Conservation (phyloP, 768 basidiomycete genomes). For the Tylopilus intermedius region DNA sequence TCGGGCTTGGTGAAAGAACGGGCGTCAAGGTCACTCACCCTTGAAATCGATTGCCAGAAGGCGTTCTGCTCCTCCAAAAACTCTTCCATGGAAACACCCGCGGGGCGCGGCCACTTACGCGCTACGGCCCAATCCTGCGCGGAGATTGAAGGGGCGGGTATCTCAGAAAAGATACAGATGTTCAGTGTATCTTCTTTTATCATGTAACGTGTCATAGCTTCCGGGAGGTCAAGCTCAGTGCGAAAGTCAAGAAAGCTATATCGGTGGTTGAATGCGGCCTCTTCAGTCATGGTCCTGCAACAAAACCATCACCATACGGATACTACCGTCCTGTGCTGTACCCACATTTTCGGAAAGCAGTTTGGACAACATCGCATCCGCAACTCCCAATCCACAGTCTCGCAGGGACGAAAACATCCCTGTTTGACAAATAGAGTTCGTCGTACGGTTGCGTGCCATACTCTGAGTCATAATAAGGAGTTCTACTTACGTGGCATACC, state of each 20-base stretch:
- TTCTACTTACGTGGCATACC: slow-evolving; percentile 28
- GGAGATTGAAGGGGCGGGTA: no score
- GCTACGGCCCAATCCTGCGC: background rate
- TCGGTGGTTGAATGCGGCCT: no score
- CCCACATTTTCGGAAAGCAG: slow-evolving; percentile 12
- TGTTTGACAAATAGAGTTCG: background rate
- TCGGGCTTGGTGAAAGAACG: background rate
- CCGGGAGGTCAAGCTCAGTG: background rate
- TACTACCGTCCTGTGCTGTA: background rate
- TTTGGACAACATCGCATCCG: slow-evolving; percentile 10
- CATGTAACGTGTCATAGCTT: background rate
- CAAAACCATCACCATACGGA: background rate
- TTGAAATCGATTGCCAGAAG: background rate
- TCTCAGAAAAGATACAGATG: no score
- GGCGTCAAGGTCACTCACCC: background rate
- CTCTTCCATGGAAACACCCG: background rate
- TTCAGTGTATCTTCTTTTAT: no score
- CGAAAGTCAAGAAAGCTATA: background rate
- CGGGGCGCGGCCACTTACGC: background rate
- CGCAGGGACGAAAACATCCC: slow-evolving; percentile 11
- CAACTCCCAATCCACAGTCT: slow-evolving; percentile 12
- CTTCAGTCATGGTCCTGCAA: slow-evolving; percentile 1
- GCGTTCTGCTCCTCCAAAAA: background rate
- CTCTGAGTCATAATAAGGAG: no score
- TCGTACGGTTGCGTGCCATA: no score